Percentiles rank a stretch among this genome's conserved stretches.
Conservation (phyloP, 2,329 filamentous ascomycete species). For the Alternaria postmessia region DNA sequence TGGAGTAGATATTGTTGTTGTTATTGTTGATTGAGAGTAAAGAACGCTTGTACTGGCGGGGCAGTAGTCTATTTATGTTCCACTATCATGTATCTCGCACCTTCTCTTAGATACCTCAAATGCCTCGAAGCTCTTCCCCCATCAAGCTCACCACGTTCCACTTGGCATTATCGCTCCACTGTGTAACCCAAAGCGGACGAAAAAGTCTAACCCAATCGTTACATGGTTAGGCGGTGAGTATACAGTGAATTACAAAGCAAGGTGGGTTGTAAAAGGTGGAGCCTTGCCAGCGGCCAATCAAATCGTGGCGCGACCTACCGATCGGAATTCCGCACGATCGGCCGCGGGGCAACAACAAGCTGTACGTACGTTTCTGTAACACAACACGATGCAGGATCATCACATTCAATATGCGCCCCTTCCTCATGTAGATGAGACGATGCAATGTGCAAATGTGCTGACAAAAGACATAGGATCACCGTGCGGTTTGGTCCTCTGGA, state of each 20-base stretch:
- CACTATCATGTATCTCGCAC: background rate
- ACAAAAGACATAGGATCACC: background rate
- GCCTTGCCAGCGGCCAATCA: background rate
- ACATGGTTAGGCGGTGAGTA: background rate
- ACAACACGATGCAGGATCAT: background rate
- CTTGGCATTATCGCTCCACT: constrained; percentile 2
- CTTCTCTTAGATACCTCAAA: background rate
- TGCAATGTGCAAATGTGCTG: background rate
- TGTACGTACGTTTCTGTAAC: background rate
- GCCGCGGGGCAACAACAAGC: background rate
- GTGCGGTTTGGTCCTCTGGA: constrained; percentile 5
- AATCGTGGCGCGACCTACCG: background rate
- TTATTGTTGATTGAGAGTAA: background rate
- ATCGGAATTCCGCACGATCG: background rate
- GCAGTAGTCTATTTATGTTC: constrained; percentile 1
- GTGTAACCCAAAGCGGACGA: background rate
- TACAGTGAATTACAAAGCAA: constrained; percentile 2
- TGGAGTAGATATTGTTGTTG: background rate
- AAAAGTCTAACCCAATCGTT: background rate
- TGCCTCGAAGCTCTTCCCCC: background rate
- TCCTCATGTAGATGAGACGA: background rate
- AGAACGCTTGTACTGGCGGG: background rate
- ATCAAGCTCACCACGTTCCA: background rate
- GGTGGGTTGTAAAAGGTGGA: background rate
- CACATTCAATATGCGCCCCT: background rate